These are phyloP conservation scores for Fusarium algeriense DNA, from an alignment of 2,329 filamentous ascomycete genomes.

Conservation along the genomic window DNA sequence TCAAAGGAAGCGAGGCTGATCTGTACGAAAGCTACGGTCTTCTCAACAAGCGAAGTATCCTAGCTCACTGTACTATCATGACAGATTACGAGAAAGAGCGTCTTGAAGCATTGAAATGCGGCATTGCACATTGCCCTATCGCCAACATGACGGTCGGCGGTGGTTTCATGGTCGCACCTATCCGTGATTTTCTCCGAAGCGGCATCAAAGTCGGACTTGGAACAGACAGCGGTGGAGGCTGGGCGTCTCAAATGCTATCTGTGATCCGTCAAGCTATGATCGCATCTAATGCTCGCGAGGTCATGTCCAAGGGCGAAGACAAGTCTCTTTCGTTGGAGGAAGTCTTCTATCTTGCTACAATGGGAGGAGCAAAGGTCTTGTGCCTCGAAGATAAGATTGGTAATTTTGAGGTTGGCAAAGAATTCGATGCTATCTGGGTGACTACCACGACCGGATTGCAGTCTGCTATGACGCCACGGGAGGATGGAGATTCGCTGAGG, in stretches of 20 bases:
- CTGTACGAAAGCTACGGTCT: constrained; percentile 14
- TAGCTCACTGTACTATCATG: constrained; percentile 27
- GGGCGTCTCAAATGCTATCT: constrained; percentile 21
- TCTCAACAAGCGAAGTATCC: constrained; percentile 16
- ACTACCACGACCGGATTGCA: constrained; percentile 2
- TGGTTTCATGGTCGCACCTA: constrained; percentile 21
- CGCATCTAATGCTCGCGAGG: constrained; percentile 11
- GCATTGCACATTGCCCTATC: constrained; percentile 14
- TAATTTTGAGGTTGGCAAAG: constrained; percentile 13
- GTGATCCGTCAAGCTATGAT: constrained; percentile 27
- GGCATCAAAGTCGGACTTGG: constrained; percentile 15
- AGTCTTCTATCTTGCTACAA: constrained; percentile 8
- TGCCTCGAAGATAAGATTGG: constrained; percentile 7
- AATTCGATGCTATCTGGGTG: constrained; percentile 18
- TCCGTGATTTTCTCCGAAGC: constrained; percentile 12
- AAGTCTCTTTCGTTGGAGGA: constrained; percentile 21
- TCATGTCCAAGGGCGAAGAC: background rate
- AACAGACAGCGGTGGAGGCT: constrained; percentile 18
- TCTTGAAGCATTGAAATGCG: background rate
- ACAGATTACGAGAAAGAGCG: constrained; percentile 13
- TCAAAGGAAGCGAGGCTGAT: constrained; percentile 20
- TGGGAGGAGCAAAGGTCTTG: constrained; percentile 9
- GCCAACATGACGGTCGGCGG: constrained; percentile 22
- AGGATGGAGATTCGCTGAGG: constrained; percentile 3
- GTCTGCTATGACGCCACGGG: constrained; percentile 10